Evolutionary conservation across 345 rosid genomes (phyloP).

Genomic region (Pistacia vera): DNA sequence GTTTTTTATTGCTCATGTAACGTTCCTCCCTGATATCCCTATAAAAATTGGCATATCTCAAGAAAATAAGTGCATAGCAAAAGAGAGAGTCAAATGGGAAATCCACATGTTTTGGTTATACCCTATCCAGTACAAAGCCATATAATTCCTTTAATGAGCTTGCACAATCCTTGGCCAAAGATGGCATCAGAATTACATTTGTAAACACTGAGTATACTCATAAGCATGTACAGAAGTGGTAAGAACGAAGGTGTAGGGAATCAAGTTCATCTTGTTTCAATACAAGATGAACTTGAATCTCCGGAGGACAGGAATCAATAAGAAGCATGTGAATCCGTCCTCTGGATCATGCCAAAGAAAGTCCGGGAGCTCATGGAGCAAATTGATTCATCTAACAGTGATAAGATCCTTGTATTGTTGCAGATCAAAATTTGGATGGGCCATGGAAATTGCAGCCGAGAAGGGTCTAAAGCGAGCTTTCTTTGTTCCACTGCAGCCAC

Average conservation of each 20-base stretch:
- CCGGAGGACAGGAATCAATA: not conserved
- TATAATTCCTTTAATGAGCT: not conserved
- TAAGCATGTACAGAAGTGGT: not conserved
- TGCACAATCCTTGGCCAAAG: not conserved
- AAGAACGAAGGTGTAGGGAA: not conserved
- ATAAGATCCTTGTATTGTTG: slow-evolving; percentile 14
- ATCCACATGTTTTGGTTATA: not conserved
- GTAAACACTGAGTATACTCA: not conserved
- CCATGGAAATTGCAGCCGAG: slow-evolving; percentile 3
- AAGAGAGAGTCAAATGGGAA: not conserved
- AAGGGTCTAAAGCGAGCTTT: slow-evolving; percentile 7
- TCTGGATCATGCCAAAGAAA: not conserved
- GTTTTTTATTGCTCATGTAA: too few species aligned
- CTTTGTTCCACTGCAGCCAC: slow-evolving; percentile 4
- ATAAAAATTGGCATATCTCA: not conserved
- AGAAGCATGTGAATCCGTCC: not conserved
- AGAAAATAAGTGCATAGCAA: not conserved
- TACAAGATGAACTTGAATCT: not conserved
- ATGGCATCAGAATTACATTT: not conserved
- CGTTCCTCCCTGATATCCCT: not conserved
- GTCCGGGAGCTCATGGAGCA: slow-evolving; percentile 2
- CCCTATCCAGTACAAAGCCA: not conserved
- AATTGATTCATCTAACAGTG: not conserved
- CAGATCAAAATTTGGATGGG: slow-evolving; percentile 22
- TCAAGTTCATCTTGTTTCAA: not conserved